phyloP scores from a whole-genome alignment of 371 early-diverging fungal species.

The Mortierella sp. region DNA sequence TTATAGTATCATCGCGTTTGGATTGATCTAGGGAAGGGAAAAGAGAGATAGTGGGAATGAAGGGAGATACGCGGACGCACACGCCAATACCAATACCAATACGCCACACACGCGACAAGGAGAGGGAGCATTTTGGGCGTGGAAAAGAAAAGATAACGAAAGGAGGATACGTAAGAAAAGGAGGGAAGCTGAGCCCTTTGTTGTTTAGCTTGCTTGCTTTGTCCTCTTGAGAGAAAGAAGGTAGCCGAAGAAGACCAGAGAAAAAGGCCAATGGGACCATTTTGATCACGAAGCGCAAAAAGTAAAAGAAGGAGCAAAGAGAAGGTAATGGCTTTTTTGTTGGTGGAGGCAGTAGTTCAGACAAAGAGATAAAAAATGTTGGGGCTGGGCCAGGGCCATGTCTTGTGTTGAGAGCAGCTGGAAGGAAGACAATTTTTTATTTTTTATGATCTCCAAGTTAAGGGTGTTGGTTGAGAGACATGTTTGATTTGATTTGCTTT shows the following conservation, averaged over 20 bases:
- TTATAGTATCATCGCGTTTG: background rate
- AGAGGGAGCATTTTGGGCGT: background rate
- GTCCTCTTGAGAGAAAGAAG: background rate
- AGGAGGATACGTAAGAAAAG: background rate
- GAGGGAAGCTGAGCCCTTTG: background rate
- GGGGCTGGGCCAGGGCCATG: conserved; percentile 9
- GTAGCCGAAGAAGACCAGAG: background rate
- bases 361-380: conserved; percentile 2
- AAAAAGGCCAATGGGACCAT: background rate
- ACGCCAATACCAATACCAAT: background rate
- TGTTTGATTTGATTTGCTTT: background rate
- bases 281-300: background rate
- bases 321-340: background rate
- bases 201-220: background rate
- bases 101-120: background rate
- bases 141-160: background rate
- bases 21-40: background rate
- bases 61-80: background rate
- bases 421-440: background rate
- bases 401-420: background rate
- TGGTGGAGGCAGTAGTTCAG: background rate
- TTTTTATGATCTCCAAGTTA: background rate
- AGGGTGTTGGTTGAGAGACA: conserved; percentile 12
- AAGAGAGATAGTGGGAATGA: background rate
- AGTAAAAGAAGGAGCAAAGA: background rate